phyloP scores from a whole-genome alignment of 1,284 basidiomycete species.

The Neonothopanus nambi region DNA sequence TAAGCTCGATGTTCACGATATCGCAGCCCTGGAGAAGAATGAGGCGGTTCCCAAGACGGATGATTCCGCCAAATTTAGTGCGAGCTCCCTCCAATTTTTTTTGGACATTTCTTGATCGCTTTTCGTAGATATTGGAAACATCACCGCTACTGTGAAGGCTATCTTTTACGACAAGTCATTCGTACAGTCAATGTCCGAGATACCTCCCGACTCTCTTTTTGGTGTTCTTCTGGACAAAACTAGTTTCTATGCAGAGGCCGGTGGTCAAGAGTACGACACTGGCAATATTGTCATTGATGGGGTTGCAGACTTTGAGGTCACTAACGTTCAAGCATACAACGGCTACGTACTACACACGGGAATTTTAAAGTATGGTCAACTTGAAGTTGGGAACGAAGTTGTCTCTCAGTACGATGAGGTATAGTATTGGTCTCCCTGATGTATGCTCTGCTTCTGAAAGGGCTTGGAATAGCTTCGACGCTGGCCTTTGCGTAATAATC shows the following conservation, averaged over 20 bases:
- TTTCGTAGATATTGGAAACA: slow-evolving; percentile 67
- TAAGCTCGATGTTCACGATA: slow-evolving; percentile 95
- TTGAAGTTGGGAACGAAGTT: slow-evolving; percentile 43
- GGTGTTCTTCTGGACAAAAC: slow-evolving; percentile 92
- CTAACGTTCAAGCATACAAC: slow-evolving; percentile 80
- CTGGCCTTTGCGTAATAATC: slow-evolving; percentile 96
- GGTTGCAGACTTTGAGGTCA: slow-evolving; percentile 89
- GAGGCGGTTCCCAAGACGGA: slow-evolving; percentile 88
- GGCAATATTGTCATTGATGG: slow-evolving; percentile 94
- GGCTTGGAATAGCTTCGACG: slow-evolving; percentile 68
- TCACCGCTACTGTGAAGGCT: slow-evolving; percentile 77
- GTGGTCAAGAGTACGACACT: slow-evolving; percentile 97
- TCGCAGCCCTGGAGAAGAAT: slow-evolving; percentile 86
- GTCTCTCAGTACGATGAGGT: slow-evolving; percentile 68
- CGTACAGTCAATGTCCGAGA: slow-evolving; percentile 61
- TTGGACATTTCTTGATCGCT: too few species aligned
- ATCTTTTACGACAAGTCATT: slow-evolving; percentile 88
- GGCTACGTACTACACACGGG: slow-evolving; percentile 85
- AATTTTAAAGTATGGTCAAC: slow-evolving; percentile 63
- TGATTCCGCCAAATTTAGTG: slow-evolving; percentile 89
- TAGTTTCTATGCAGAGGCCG: slow-evolving; percentile 98
- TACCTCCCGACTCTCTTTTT: slow-evolving; percentile 69
- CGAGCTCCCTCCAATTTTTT: slow-evolving; percentile 28
- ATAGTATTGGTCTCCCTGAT: slow-evolving; percentile 32
- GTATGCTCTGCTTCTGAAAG: slow-evolving; percentile 28